Base-by-base conservation (phyloP, 1,139 yeast species). In the Saccharomyces uvarum region DNA sequence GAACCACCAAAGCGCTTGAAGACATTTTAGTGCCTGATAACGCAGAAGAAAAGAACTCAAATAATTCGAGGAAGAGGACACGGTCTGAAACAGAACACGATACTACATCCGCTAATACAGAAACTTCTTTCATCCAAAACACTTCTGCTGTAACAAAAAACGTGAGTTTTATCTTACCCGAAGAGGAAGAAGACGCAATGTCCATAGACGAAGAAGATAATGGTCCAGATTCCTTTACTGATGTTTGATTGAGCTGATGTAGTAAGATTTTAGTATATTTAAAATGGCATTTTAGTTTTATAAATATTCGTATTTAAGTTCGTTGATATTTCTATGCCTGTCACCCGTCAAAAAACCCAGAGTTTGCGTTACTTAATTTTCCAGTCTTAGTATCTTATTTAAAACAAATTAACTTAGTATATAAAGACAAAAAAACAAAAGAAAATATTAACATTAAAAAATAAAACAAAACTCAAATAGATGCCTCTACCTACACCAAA, bases 121-220 rank as follows among this genome's bases (percentile, higher is more conserved):
- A 50, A 5, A 28, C 11, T 24, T 19, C 7, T 11, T 9, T 19
- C 41, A 28, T 26, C 11, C 38, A 51, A 6, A 55, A 46, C 16
- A 6, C 27, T 16, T 57, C 50, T 7, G 57, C 55, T 9, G 50
- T 41, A 6, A 52, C 48, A 21, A 62, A 60, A 46, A 61, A 57
- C 49, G 68, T 62, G 42, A 57, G 62, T 50, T 63, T 56, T 51
- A 51, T 53, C 31, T 53, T 57, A 50, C 61, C 63, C 9, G 59
- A 56, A 16, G 53, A 53, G 2, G 51, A 32, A 47, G 60, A 53
- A 6, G 57, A 58, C 9, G 62, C 24, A 38, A 38, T 38, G 44
- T 38, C 44, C 2, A n/a, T 56, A 19, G 59, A 49, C 44, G 58
- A 51, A n/a, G 53, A 51, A 33, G 53, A 49, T 9, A 49, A 57